These are phyloP conservation scores for Penicillium paxilli DNA, from an alignment of 495 filamentous ascomycete species.

Conservation along the genomic window DNA sequence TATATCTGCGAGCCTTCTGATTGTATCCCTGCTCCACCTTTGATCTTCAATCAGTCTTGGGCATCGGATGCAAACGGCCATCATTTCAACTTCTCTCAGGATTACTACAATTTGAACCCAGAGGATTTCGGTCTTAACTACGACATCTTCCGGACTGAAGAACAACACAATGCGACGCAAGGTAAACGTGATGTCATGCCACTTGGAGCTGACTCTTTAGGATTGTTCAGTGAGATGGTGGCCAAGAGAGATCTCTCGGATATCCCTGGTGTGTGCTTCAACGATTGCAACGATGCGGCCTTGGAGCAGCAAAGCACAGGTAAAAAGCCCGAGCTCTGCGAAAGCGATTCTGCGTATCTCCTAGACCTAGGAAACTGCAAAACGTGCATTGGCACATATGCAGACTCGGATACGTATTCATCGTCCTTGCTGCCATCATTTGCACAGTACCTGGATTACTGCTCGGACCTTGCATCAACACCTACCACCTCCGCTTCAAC, in stretches of 20 bases:
- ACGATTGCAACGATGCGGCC: slow-evolving; percentile 50
- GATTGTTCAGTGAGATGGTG: neutral
- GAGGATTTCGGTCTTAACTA: slow-evolving; percentile 60
- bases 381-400: slow-evolving; percentile 11
- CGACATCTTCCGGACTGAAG: slow-evolving; percentile 51
- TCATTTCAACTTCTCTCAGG: slow-evolving; percentile 48
- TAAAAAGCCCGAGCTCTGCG: slow-evolving; percentile 48
- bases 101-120: slow-evolving; percentile 68
- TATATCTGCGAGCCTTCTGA: slow-evolving; percentile 56
- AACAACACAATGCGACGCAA: neutral
- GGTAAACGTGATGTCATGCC: slow-evolving; percentile 3
- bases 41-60: slow-evolving; percentile 27
- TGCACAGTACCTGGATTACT: slow-evolving; percentile 19
- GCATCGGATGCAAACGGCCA: slow-evolving; percentile 29
- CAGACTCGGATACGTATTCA: slow-evolving; percentile 4
- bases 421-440: slow-evolving; percentile 15
- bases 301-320: slow-evolving; percentile 49
- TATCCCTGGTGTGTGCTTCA: slow-evolving; percentile 50
- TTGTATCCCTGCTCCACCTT: slow-evolving; percentile 49
- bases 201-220: neutral
- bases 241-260: slow-evolving; percentile 3
- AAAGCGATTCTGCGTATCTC: slow-evolving; percentile 37
- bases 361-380: slow-evolving; percentile 37
- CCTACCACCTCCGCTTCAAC: neutral
- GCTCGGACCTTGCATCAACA: slow-evolving; percentile 13